These are phyloP conservation scores for Backusella morwellensis DNA, from an alignment of 192 early-diverging fungal genomes.

Conservation along the genomic window DNA sequence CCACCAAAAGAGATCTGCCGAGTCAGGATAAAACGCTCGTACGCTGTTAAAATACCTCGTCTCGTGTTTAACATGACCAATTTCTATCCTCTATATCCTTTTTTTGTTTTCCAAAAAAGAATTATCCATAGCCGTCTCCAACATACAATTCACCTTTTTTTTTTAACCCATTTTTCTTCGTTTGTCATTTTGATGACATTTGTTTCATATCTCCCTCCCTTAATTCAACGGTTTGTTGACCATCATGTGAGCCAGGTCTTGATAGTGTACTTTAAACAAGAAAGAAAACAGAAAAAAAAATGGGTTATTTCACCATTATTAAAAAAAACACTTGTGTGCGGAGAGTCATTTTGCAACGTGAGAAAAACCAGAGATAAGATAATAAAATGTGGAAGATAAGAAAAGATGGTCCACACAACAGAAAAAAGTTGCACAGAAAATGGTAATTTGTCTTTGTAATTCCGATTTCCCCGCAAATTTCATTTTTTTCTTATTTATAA, in stretches of 20 bases:
- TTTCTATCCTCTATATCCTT: not conserved
- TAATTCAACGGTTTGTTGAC: not conserved
- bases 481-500: not conserved
- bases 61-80: not conserved
- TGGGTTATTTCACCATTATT: too few species aligned
- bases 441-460: not conserved
- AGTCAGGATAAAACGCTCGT: not conserved
- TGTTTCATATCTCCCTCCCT: not conserved
- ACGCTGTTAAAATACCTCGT: not conserved
- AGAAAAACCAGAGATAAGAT: not conserved
- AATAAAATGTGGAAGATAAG: not conserved
- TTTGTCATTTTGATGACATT: not conserved
- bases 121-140: not conserved
- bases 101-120: not conserved
- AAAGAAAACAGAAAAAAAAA: not conserved
- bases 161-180: not conserved
- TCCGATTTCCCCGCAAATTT: slow-evolving; percentile 3
- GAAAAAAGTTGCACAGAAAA: not conserved
- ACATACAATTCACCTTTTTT: not conserved
- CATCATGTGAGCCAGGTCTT: not conserved
- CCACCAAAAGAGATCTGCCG: not conserved
- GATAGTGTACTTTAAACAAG: not conserved
- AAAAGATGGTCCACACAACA: not conserved
- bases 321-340: not conserved
- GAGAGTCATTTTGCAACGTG: not conserved